Base-by-base conservation (phyloP, 2,329 filamentous ascomycete species). In the Ascosphaera pollenicola region DNA sequence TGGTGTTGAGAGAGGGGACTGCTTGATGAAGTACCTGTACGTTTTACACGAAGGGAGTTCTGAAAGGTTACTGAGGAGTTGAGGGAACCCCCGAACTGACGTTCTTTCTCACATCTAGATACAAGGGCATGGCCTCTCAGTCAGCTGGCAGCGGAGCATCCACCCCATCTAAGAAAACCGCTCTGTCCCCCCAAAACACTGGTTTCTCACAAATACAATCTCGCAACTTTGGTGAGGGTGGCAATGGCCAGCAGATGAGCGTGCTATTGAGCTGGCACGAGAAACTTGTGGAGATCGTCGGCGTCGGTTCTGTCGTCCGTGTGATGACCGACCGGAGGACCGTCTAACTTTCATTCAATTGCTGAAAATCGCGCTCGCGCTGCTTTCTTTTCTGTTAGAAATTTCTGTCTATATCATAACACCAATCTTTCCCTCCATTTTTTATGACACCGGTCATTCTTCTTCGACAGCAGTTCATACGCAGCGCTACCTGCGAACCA, bases 191-290 rank as follows among this genome's bases (percentile, higher is more conserved):
- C 34, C 81, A 92, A 60, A 67, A 71, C 41, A 91, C 84, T 3
- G 84, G 84, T 6, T 94, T 94, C 63, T 85, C 79, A 51, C 87
- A 94, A 60, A 70, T 87, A 43, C 65, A 68, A 48, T 52, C 58
- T 38, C 61, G 71, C 39, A 60, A 64, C 47, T 60, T 70, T 43
- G 68, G 68, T 40, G 70, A 68, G 35, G 72, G 74, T 42, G 78
- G 81, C 36, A 76, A 82, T 44, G 80, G 82, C 28, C 77, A 84
- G 41, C 79, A 78, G 40, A 95, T 95, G 89, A 95, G 89, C 54
- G 89, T 98, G 39, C 59, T 98, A 54, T 65, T 98, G 48, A 94
- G 84, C 61, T 98, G 89, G 89, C 89, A 98, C 56, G 89, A 98
- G 66, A 98, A 94, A 70, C 71, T 94, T 45, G 83, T 95, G 3